Conservation (phyloP, 2,329 filamentous ascomycete genomes). For the Hyphodiscus sp. region DNA sequence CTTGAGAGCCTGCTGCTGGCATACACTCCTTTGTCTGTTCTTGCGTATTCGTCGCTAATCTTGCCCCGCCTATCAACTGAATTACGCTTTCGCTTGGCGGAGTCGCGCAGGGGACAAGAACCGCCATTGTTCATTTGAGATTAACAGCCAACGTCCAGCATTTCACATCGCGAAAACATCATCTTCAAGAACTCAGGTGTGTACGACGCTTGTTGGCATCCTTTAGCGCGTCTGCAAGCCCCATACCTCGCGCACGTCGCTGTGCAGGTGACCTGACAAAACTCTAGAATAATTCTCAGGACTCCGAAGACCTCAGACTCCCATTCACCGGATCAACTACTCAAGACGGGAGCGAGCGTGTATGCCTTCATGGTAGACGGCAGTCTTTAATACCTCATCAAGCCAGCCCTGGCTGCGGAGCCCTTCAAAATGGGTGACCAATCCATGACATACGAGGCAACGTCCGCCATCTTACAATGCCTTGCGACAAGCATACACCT, state of each 20-base stretch:
- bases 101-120: neutral
- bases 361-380: slow-evolving; percentile 20
- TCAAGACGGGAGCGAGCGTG: slow-evolving; percentile 5
- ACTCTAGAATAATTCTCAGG: neutral
- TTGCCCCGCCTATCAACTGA: neutral
- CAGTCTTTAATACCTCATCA: slow-evolving; percentile 4
- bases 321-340: neutral
- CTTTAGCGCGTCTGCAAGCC: neutral
- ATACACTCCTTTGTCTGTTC: neutral
- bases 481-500: slow-evolving; percentile 34
- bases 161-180: neutral
- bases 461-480: slow-evolving; percentile 46
- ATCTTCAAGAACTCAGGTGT: neutral
- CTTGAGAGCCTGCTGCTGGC: neutral
- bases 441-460: slow-evolving; percentile 43
- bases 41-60: neutral
- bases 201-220: neutral
- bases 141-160: neutral
- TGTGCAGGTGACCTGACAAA: neutral
- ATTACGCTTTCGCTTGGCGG: neutral
- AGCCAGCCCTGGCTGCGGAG: slow-evolving; percentile 22
- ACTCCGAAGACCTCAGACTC: neutral
- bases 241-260: neutral
- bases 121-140: neutral
- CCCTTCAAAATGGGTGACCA: slow-evolving; percentile 37